Evolutionary conservation across 768 basidiomycete species (phyloP).

Genomic region (Lentinula boryana): DNA sequence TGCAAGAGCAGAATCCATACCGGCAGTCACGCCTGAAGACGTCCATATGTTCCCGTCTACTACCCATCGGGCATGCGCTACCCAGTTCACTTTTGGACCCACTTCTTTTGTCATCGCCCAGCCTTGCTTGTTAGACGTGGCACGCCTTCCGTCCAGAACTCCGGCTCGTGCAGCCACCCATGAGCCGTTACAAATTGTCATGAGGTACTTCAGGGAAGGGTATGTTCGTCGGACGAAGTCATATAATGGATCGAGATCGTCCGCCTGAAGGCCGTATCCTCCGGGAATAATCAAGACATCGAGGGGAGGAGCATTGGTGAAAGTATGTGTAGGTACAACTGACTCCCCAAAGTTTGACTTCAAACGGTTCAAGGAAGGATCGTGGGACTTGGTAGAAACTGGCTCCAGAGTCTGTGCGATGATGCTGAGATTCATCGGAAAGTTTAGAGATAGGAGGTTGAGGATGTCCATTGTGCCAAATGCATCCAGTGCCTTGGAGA

Average conservation of each 20-base stretch:
- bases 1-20: conserved; percentile 32
- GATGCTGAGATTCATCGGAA: conserved; percentile 19
- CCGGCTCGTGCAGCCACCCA: conserved; percentile 32
- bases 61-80: conserved; percentile 40
- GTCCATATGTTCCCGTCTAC: conserved; percentile 44
- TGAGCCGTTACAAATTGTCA: conserved; percentile 40
- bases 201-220: conserved; percentile 29
- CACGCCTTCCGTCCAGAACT: conserved; percentile 32
- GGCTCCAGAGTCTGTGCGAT: conserved; percentile 25
- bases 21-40: conserved; percentile 40
- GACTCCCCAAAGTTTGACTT: conserved; percentile 24
- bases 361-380: conserved; percentile 5
- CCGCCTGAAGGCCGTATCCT: conserved; percentile 21
- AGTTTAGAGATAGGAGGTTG: conserved; percentile 19
- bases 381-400: conserved; percentile 21
- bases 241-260: conserved; percentile 17
- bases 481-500: conserved; percentile 25
- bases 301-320: conserved; percentile 24
- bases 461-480: conserved; percentile 30
- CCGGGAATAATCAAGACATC: conserved; percentile 31
- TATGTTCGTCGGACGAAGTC: conserved; percentile 27
- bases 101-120: conserved; percentile 20
- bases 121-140: conserved; percentile 37
- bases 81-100: conserved; percentile 32
- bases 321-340: conserved; percentile 35